Evolutionary conservation across 352 stramenopile species (phyloP), one percentile per base, ranked within the genome.

Genomic region (Pythium dissimile): DNA sequence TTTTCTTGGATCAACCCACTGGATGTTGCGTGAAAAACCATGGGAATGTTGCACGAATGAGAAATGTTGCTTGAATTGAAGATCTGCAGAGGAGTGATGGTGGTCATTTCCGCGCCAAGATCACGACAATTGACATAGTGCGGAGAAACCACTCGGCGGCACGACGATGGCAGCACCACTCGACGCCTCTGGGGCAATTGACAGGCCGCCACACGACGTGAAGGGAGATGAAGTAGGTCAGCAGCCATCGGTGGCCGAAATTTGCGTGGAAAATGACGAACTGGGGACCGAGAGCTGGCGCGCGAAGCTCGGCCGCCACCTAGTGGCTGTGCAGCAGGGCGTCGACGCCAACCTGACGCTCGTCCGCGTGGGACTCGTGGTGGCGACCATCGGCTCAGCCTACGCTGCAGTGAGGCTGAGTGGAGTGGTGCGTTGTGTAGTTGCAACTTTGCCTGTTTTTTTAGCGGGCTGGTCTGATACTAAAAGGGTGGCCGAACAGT

Each of bases 341-440:
- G 74, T 93, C 28, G 83, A 93, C 57, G 67, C 69, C 24, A 80
- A 93, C 49, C 69, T 91, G 42, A 69, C 67, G 54, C 66, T 93
- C 16, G 82, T 93, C 54, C 83, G 83, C 31, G 27, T 77, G 44
- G 77, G 73, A 8, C 72, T 75, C 37, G 30, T 89, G 11, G 46
- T 88, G 15, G 71, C 74, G 1, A 64, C 84, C 21, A 64, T 49
- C 5, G 64, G 67, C 4, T 89, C 78, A 0, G 35, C 81, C 30
- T 72, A 64, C 5, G 70, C 67, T 1, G 71, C 69, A 0, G 55
- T 88, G 11, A 68, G 73, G 15, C 64, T 88, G 6, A 93, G 80
- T 44, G 80, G 80, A 6, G 38, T 85, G 47, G 77, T 87, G 28
- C 51, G 71, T 60, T 46, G n/a, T 24, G 43, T 50, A 9, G 15